phyloP scores from a whole-genome alignment of 2,329 filamentous ascomycete genomes.

The Colletotrichum sansevieriae region DNA sequence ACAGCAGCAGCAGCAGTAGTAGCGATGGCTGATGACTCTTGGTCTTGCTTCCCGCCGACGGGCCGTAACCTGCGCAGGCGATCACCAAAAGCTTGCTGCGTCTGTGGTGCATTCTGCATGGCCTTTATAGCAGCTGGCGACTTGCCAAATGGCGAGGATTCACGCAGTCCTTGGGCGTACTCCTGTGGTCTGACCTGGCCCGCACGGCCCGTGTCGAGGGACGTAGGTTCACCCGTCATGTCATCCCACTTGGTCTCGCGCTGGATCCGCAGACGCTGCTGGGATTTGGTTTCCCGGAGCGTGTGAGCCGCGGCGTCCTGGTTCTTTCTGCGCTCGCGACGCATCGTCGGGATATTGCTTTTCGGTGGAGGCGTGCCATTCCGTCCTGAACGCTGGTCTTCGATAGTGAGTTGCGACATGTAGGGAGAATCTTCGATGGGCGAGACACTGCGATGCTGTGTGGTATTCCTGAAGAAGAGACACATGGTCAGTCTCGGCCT shows the following conservation, averaged over 20 bases:
- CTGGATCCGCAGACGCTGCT: slow-evolving; percentile 50
- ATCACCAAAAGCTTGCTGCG: slow-evolving; percentile 57
- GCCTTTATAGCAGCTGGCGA: slow-evolving; percentile 45
- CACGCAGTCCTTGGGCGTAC: slow-evolving; percentile 55
- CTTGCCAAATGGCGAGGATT: slow-evolving; percentile 43
- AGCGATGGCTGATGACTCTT: slow-evolving; percentile 41
- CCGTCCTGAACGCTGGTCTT: slow-evolving; percentile 36
- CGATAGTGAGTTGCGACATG: slow-evolving; percentile 48
- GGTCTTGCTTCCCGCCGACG: slow-evolving; percentile 39
- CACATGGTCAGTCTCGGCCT: slow-evolving; percentile 42
- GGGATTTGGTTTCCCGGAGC: slow-evolving; percentile 56
- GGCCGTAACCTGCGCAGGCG: slow-evolving; percentile 58
- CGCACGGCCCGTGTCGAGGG: slow-evolving; percentile 66
- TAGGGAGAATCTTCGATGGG: slow-evolving; percentile 63
- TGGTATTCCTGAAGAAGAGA: slow-evolving; percentile 27
- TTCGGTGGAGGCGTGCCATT: slow-evolving; percentile 46
- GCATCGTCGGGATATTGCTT: slow-evolving; percentile 66
- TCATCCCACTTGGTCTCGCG: slow-evolving; percentile 71
- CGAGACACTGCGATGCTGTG: slow-evolving; percentile 58
- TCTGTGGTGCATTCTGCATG: slow-evolving; percentile 41
- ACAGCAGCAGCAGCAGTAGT: slow-evolving; percentile 44
- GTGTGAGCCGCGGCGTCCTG: slow-evolving; percentile 53
- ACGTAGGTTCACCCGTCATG: slow-evolving; percentile 75
- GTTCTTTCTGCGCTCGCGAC: slow-evolving; percentile 62
- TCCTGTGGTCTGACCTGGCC: slow-evolving; percentile 69